Percentiles rank a stretch among this genome's conserved stretches.
phyloP scores from a whole-genome alignment of 2,329 filamentous ascomycete genomes.

The Colletotrichum horii region DNA sequence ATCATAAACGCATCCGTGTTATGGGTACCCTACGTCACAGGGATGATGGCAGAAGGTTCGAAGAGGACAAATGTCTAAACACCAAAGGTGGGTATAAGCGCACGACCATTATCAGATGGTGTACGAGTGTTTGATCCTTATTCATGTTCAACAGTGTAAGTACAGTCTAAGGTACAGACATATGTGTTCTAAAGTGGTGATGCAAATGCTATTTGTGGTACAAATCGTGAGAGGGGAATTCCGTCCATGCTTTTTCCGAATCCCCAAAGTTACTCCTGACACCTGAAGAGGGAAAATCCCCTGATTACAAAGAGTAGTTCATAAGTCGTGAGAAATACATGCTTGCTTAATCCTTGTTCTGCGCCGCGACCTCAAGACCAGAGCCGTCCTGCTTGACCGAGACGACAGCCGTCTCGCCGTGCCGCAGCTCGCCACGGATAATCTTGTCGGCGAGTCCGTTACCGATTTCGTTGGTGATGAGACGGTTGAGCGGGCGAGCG shows the following conservation, averaged over 20 bases:
- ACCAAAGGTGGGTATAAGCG: background rate
- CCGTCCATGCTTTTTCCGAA: background rate
- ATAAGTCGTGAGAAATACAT: background rate
- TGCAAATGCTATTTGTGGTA: background rate
- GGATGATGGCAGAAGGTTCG: background rate
- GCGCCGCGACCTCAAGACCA: constrained; percentile 55
- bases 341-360: background rate
- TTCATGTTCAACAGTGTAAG: background rate
- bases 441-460: constrained; percentile 91
- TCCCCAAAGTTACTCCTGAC: background rate
- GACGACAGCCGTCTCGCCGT: constrained; percentile 76
- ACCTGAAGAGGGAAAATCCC: background rate
- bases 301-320: background rate
- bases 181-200: background rate
- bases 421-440: constrained; percentile 81
- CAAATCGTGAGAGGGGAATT: constrained; percentile 1
- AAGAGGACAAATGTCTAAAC: constrained; percentile 1
- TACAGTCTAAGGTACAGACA: background rate
- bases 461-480: constrained; percentile 89
- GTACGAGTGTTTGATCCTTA: background rate
- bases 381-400: constrained; percentile 67
- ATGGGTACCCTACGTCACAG: constrained; percentile 4
- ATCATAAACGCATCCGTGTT: background rate
- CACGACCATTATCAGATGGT: background rate
- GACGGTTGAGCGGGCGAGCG: constrained; percentile 85